Percentiles rank a stretch among this genome's conserved stretches.
Evolutionary conservation across 2,329 filamentous ascomycete genomes (phyloP).

Genomic region (Metarhizium humberi): DNA sequence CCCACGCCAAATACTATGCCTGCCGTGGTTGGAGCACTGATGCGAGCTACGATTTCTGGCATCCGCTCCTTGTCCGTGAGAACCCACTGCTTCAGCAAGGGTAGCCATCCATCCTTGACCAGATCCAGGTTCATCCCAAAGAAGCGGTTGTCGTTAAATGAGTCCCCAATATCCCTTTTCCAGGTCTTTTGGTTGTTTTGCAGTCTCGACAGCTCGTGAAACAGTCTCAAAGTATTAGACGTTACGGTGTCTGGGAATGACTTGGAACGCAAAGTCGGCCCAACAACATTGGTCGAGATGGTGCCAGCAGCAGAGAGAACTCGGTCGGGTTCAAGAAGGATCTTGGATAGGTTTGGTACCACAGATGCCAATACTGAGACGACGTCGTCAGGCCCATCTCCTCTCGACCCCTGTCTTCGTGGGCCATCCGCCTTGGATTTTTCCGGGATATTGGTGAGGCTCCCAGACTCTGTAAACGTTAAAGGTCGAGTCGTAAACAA

Average conservation of each 20-base stretch:
- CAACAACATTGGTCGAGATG: conserved; percentile 77
- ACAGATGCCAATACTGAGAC: conserved; percentile 71
- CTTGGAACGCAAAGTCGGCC: conserved; percentile 73
- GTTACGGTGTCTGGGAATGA: conserved; percentile 80
- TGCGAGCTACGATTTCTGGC: conserved; percentile 66
- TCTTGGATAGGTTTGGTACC: conserved; percentile 70
- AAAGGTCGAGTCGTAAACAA: conserved; percentile 85
- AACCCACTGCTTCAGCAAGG: conserved; percentile 74
- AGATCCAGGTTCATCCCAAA: conserved; percentile 61
- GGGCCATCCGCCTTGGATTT: conserved; percentile 25
- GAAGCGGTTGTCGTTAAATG: conserved; percentile 83
- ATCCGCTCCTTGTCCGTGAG: conserved; percentile 82
- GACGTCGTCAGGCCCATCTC: conserved; percentile 57
- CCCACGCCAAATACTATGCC: conserved; percentile 99
- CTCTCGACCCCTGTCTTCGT: conserved; percentile 18
- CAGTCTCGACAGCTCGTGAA: conserved; percentile 69
- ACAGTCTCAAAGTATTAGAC: conserved; percentile 57
- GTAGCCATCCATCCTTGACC: conserved; percentile 69
- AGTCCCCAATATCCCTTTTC: conserved; percentile 87
- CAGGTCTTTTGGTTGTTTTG: conserved; percentile 77
- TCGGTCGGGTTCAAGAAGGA: conserved; percentile 79
- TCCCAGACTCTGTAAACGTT: conserved; percentile 51
- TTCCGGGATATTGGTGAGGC: conserved; percentile 25
- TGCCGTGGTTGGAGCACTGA: conserved; percentile 80
- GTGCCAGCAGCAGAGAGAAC: conserved; percentile 67